Percentiles rank a stretch among this genome's conserved stretches.
Evolutionary conservation across 177 flowering plant genomes (phyloP).

Genomic region (Vitis hybrid): DNA sequence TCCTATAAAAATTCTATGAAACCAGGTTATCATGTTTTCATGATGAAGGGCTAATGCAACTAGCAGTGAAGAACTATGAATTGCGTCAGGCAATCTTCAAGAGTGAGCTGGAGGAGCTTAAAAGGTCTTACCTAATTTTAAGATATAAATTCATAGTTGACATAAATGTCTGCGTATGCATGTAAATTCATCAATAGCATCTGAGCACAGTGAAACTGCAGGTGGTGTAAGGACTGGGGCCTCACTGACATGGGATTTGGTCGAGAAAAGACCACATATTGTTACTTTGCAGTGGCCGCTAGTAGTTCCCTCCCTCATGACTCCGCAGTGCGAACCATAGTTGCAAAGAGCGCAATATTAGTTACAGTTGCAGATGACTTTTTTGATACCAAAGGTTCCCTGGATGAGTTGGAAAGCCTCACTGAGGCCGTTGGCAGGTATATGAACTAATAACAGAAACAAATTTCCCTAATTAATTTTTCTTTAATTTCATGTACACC

Average conservation of each 20-base stretch:
- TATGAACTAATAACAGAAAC: too few species aligned
- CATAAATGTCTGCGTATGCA: too few species aligned
- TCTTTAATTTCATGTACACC: not conserved
- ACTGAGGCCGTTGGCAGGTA: constrained; percentile 44
- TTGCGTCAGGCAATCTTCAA: constrained; percentile 31
- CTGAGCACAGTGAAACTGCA: not conserved
- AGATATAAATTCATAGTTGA: too few species aligned
- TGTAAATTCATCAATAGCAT: too few species aligned
- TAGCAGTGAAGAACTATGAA: constrained; percentile 32
- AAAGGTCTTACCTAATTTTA: constrained; percentile 17
- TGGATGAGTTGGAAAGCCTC: constrained; percentile 31
- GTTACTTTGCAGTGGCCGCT: constrained; percentile 39
- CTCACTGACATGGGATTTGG: constrained; percentile 45
- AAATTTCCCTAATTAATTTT: not conserved
- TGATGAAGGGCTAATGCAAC: constrained; percentile 25
- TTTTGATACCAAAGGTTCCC: constrained; percentile 43
- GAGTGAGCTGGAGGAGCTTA: constrained; percentile 37
- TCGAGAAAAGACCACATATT: constrained; percentile 43
- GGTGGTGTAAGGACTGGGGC: constrained; percentile 45
- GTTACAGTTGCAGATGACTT: constrained; percentile 56
- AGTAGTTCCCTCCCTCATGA: constrained; percentile 22
- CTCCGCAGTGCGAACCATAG: constrained; percentile 22
- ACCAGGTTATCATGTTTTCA: constrained; percentile 24
- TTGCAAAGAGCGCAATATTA: constrained; percentile 36
- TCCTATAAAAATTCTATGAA: not conserved